Conservation (phyloP, 345 rosid species). For the Combretum micranthum region DNA sequence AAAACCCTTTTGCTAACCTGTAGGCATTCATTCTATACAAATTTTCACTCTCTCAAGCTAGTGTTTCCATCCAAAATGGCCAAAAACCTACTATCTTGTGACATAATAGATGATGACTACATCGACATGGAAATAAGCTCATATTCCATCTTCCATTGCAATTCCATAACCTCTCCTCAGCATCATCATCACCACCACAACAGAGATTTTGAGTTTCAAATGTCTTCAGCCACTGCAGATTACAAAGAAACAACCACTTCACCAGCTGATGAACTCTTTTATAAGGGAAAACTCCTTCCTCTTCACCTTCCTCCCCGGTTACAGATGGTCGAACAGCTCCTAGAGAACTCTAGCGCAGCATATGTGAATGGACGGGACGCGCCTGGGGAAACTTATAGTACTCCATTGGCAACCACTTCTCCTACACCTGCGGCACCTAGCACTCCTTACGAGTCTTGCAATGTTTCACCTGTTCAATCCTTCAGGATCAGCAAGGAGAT, state of each 20-base stretch:
- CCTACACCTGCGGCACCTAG: constrained; percentile 14
- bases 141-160: constrained; percentile 33
- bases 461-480: constrained; percentile 63
- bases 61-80: constrained; percentile 31
- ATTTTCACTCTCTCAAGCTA: too few species aligned
- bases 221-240: constrained; percentile 10
- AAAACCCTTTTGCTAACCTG: too few species aligned
- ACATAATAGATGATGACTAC: constrained; percentile 61
- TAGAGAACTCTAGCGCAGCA: background rate
- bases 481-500: constrained; percentile 67
- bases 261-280: constrained; percentile 20
- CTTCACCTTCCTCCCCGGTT: constrained; percentile 21
- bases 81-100: constrained; percentile 27
- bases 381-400: constrained; percentile 9
- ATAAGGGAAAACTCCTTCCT: constrained; percentile 21
- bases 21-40: too few species aligned
- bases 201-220: constrained; percentile 21
- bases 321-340: constrained; percentile 15
- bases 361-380: background rate
- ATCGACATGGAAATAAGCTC: constrained; percentile 86
- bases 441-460: constrained; percentile 86
- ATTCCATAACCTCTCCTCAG: constrained; percentile 4
- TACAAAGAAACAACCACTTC: constrained; percentile 6
- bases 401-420: constrained; percentile 6
- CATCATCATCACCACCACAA: background rate